Base-by-base conservation (phyloP, 441 rosid species). In the Aquilaria agallochum region DNA sequence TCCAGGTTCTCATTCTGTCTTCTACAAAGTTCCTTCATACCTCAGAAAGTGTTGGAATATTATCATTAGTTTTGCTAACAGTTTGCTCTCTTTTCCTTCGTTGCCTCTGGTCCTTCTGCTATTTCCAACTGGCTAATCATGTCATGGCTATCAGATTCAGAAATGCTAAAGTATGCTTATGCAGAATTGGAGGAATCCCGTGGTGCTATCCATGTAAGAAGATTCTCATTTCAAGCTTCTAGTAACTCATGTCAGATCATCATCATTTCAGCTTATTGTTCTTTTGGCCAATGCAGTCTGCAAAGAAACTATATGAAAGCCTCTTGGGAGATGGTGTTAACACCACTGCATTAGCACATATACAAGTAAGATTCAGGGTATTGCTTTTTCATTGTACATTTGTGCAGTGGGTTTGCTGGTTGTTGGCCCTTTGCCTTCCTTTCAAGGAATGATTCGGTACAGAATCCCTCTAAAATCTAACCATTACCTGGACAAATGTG, bases 171-270 rank as follows among this genome's bases (percentile, higher is more conserved):
- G 77, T 95, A 86, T 88, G 99, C 98, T 62, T 92, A 83, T 78
- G 96, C 95, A 2, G 98, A 95, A 82, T 72, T 87, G 76, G 98
- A 95, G 83, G 99, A 92, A 83, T 84, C 98, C 69, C 89, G 84
- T 58, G 98, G 98, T 68, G 92, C 96, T 65, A 75, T 86, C 51
- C 89, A 76, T 84, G 97, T 85, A 64, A 55, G 70, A 59, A 20
- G 48, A 58, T 51, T 63, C 50, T 30, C 14, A 34, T 45, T 13
- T 57, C n/a, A 48, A 32, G 59, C 31, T 40, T 31, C 30, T 55
- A 20, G 6, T 9, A 56, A 11, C 31, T 47, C 45, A 31, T 67
- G 42, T 58, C 66, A 55, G 20, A 60, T 68, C 36, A 14, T 67
- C 34, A 9, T 57, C 60, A 62, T 65, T 53, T 65, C 55, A 63